Base-by-base conservation (phyloP, 352 stramenopile genomes). In the Phytophthora colocasiae region DNA sequence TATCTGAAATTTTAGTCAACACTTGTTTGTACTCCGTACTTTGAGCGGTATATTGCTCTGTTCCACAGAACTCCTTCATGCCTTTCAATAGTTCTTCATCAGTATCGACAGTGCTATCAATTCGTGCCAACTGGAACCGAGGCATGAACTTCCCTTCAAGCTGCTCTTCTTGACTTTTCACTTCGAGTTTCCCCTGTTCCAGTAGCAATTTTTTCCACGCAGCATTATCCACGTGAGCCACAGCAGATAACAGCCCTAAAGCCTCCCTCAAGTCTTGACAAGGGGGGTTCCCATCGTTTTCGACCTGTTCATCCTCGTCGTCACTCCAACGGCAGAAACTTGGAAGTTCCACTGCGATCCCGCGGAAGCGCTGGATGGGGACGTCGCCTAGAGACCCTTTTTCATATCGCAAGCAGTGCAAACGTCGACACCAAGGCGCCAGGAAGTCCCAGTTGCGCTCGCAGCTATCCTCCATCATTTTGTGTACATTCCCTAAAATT, bases 141-240 rank as follows among this genome's bases (percentile, higher is more conserved):
- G 66, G 66, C 27, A 49, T 36, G 24, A 75, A 48, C 4, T 58
- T n/a, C 6, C 46, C 61, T 29, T 70, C 60, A 10, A 70, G 66
- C 6, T 22, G 6, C 31, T 66, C 60, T 31, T 70, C 66, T n/a
- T 74, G 53, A 9, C 26, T 54, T 9, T 40, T 26, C 0, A 75
- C 24, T 2, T 56, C 7, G 12, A 75, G 8, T 32, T 59, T 45
- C 7, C 12, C 39, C 38, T 66, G 14, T 15, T 66, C 43, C 29
- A 75, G 15, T 15, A 75, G 43, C 8, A 75, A 14, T 38, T 66
- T 61, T 44, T 61, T 75, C 60, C 62, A 75, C 17, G 39, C 32
- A 2, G 48, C 50, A 32, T 71, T 70, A 44, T 75, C 66, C 0
- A 75, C 66, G 39, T 75, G 66, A 8, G 66, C 60, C n/a, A 71